Evolutionary conservation across 768 basidiomycete genomes (phyloP).

Genomic region (Ramaria sp.): DNA sequence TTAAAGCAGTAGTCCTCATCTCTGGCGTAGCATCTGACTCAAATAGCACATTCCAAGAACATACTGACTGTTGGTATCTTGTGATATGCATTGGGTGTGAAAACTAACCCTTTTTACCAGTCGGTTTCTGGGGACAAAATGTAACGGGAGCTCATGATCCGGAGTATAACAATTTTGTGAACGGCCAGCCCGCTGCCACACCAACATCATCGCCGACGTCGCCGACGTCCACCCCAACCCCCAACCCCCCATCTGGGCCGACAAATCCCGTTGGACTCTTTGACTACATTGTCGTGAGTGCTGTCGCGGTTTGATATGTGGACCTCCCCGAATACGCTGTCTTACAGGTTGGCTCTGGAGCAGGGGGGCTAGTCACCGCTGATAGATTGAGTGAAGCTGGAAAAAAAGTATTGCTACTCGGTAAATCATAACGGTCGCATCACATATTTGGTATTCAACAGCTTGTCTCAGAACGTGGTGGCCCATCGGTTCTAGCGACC

Average conservation of each 20-base stretch:
- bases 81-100: not conserved
- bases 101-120: slow-evolving; percentile 20
- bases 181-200: slow-evolving; percentile 27
- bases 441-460: not conserved
- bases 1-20: not conserved
- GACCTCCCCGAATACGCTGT: not conserved
- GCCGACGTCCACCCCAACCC: slow-evolving; percentile 18
- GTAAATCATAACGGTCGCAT: not conserved
- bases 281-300: slow-evolving; percentile 24
- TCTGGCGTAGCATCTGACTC: slow-evolving; percentile 32
- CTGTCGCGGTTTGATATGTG: not conserved
- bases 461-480: slow-evolving; percentile 37
- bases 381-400: slow-evolving; percentile 51
- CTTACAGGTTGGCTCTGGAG: slow-evolving; percentile 37
- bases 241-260: slow-evolving; percentile 28
- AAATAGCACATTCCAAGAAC: slow-evolving; percentile 40
- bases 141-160: slow-evolving; percentile 32
- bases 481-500: slow-evolving; percentile 47
- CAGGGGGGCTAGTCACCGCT: slow-evolving; percentile 48
- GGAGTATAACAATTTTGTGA: slow-evolving; percentile 40
- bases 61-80: slow-evolving; percentile 42
- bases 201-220: slow-evolving; percentile 20
- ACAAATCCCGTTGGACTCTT: slow-evolving; percentile 15
- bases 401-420: slow-evolving; percentile 48
- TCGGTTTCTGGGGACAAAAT: slow-evolving; percentile 49